A percentile compares a stretch with the other conserved stretches of the same genome.
Conservation (phyloP, 345 rosid genomes). For the Pistacia atlantica region DNA sequence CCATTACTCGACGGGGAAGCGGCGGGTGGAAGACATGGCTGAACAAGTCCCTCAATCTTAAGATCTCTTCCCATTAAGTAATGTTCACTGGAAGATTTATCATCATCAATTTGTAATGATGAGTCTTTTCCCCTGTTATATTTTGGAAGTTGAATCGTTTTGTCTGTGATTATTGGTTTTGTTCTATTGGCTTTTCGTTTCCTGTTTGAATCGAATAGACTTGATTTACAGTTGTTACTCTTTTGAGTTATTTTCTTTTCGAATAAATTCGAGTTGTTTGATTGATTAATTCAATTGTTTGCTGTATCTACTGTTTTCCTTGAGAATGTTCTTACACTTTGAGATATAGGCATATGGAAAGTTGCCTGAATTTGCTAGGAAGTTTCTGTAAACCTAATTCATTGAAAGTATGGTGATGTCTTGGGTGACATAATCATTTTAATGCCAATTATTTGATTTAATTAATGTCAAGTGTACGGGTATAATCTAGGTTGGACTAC, state of each 20-base stretch:
- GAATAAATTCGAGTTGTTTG: background rate
- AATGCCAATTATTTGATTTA: background rate
- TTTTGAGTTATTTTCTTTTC: background rate
- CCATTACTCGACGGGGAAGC: slow-evolving; percentile 52
- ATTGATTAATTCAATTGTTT: background rate
- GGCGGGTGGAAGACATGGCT: slow-evolving; percentile 92
- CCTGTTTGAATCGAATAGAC: background rate
- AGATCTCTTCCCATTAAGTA: slow-evolving; percentile 63
- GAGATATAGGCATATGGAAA: background rate
- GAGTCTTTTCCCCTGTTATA: background rate
- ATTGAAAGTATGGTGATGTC: background rate
- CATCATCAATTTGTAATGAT: background rate
- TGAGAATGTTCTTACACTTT: background rate
- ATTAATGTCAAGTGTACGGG: background rate
- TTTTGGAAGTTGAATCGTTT: background rate
- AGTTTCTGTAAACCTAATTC: background rate
- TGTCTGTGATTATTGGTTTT: background rate
- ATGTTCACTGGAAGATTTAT: background rate
- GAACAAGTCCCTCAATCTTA: slow-evolving; percentile 79
- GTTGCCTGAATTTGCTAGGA: background rate
- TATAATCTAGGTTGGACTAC: background rate
- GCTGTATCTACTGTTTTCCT: too few relatives aligned
- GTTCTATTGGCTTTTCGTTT: background rate
- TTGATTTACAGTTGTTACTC: background rate
- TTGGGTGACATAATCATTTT: background rate